Percentiles rank a stretch among this genome's conserved stretches.
These are phyloP conservation scores for Austropuccinia psidii DNA, from an alignment of 1,284 basidiomycete species.

Conservation along the genomic window DNA sequence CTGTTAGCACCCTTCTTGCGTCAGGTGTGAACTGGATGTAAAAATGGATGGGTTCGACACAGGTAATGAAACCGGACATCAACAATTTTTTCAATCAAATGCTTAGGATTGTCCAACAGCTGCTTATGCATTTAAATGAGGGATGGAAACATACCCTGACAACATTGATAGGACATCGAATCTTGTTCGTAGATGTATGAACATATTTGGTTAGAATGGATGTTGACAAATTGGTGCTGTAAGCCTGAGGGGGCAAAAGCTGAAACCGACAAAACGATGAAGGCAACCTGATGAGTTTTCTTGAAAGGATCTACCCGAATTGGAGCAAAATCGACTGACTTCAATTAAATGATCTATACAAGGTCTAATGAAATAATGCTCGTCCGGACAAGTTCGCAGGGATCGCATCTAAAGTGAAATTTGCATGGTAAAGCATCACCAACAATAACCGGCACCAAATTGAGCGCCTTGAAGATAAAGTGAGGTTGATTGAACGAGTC, in stretches of 20 bases:
- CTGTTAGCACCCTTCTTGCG: conserved; percentile 80
- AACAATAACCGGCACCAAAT: neutral
- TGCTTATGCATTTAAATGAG: conserved; percentile 29
- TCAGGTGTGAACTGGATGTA: conserved; percentile 82
- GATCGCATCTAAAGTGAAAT: conserved; percentile 21
- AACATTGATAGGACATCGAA: conserved; percentile 90
- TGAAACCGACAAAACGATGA: conserved; percentile 46
- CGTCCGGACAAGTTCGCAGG: conserved; percentile 24
- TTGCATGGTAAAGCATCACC: neutral
- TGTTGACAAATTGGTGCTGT: conserved; percentile 76
- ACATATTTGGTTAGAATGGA: conserved; percentile 92
- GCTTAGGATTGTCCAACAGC: neutral
- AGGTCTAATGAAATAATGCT: conserved; percentile 36
- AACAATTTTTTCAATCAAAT: neutral
- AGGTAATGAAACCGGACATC: neutral
- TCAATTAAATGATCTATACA: conserved; percentile 42
- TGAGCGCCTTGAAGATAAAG: neutral
- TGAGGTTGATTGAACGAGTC: neutral
- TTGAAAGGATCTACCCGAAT: neutral
- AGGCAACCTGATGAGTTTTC: conserved; percentile 25
- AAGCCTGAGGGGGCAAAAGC: conserved; percentile 86
- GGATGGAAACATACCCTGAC: conserved; percentile 61
- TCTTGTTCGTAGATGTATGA: conserved; percentile 97
- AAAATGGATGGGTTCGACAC: neutral
- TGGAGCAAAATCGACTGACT: conserved; percentile 36